Base-by-base conservation (phyloP, 345 rosid species). In the Eucalyptus lansdowneana region DNA sequence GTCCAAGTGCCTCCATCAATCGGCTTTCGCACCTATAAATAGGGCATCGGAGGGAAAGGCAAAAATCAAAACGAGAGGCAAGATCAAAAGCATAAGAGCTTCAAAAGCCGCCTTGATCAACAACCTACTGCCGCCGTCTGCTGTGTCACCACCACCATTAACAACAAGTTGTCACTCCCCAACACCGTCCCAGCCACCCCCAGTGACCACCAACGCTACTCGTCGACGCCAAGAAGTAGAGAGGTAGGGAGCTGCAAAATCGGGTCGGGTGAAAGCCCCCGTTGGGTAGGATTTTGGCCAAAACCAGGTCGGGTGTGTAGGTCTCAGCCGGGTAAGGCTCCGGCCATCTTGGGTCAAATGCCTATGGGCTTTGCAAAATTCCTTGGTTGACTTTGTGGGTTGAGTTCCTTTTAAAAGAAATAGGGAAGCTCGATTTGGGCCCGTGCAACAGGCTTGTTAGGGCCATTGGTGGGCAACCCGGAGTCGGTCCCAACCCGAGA, bases 371-470 rank as follows among this genome's bases (percentile, higher is more conserved):
- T 53, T 53, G 10, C 58, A 53, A 53, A 53, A 19, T 53, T 17
- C 0, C 0, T 50, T 3, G 17, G 17, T 0, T 14, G 1, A 50
- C 51, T 50, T 50, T 17, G 24, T 53, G 24, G 56, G 24, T 0
- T 3, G 2, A 53, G 56, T 53, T 53, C 56, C 10, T 53, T 53
- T 53, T 53, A 53, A 53, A 53, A 19, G 5, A 53, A 53, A 53
- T 53, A 53, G 2, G 10, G 10, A 53, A 53, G 58, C 58, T 0
- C 2, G 0, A 53, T 19, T 19, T 19, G 0, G 24, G 58, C 58
- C 10, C 2, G 0, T 53, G 58, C 0, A 0, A 0, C 0, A 53
- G 0, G 58, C 58, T 0, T 3, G 2, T 19, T 0, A 17, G 0
- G 10, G 24, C 11, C 2, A 0, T 53, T 53, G 24, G 24, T 19